Conservation (phyloP, 176 grass and related monocot species). For the Triticum aestivum region DNA sequence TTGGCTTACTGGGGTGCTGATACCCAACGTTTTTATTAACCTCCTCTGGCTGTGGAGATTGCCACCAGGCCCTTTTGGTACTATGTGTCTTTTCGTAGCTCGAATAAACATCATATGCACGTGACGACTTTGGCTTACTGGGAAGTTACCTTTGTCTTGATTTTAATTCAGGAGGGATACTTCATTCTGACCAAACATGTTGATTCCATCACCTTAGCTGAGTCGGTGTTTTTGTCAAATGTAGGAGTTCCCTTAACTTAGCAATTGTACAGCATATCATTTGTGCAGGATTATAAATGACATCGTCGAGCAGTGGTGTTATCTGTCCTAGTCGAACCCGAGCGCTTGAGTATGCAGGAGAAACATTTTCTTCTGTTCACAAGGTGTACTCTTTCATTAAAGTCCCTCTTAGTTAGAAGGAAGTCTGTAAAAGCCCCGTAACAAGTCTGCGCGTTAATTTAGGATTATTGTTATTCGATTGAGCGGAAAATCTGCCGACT, state of each 20-base stretch:
- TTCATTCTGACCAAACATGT: constrained; percentile 10
- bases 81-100: constrained; percentile 50
- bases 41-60: constrained; percentile 36
- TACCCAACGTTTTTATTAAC: no score
- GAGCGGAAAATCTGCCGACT: no score
- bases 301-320: constrained; percentile 49
- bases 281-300: constrained; percentile 33
- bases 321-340: constrained; percentile 40
- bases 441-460: no score
- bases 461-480: no score
- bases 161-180: not conserved
- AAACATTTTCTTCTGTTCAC: constrained; percentile 57
- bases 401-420: no score
- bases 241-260: not conserved
- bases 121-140: constrained; percentile 65
- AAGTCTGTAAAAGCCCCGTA: no score
- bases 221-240: constrained; percentile 22
- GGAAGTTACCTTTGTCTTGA: constrained; percentile 26
- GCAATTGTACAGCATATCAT: not conserved
- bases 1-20: no score
- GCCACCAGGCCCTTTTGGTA: constrained; percentile 55
- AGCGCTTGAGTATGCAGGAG: constrained; percentile 28
- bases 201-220: constrained; percentile 17
- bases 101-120: constrained; percentile 58
- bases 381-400: constrained; percentile 39